A percentile compares a stretch with the other conserved stretches of the same genome.
phyloP scores from a whole-genome alignment of 768 basidiomycete genomes.

The Suillus variegatus region DNA sequence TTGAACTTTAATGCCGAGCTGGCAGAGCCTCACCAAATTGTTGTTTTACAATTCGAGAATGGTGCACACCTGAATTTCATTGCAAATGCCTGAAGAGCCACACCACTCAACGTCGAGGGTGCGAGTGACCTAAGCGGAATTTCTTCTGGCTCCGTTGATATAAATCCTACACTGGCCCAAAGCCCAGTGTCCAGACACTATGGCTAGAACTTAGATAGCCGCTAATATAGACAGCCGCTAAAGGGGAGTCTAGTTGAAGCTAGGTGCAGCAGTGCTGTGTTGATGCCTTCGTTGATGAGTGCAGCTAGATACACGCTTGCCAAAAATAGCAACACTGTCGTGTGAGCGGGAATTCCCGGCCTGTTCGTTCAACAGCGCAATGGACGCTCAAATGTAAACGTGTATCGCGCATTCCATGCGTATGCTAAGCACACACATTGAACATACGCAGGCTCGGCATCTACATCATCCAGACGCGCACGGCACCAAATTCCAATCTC shows the following conservation, averaged over 20 bases:
- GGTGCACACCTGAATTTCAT: slow-evolving; percentile 38
- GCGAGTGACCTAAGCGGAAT: slow-evolving; percentile 25
- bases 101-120: background rate
- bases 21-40: background rate
- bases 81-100: slow-evolving; percentile 15
- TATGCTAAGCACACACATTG: background rate
- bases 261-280: background rate
- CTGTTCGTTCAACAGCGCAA: background rate
- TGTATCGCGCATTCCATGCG: background rate
- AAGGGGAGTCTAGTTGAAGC: background rate
- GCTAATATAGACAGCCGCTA: background rate
- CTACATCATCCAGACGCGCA: background rate
- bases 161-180: slow-evolving; percentile 1
- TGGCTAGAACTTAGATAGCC: background rate
- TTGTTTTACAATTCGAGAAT: too few species aligned
- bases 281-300: background rate
- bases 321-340: background rate
- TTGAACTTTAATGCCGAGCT: slow-evolving; percentile 91
- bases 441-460: background rate
- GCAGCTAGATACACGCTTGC: background rate
- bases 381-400: background rate
- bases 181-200: slow-evolving; percentile 4
- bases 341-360: background rate
- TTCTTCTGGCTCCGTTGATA: slow-evolving; percentile 20
- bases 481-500: background rate